Conservation (phyloP, 257 asterid species). For the Gynochthodes officinalis region DNA sequence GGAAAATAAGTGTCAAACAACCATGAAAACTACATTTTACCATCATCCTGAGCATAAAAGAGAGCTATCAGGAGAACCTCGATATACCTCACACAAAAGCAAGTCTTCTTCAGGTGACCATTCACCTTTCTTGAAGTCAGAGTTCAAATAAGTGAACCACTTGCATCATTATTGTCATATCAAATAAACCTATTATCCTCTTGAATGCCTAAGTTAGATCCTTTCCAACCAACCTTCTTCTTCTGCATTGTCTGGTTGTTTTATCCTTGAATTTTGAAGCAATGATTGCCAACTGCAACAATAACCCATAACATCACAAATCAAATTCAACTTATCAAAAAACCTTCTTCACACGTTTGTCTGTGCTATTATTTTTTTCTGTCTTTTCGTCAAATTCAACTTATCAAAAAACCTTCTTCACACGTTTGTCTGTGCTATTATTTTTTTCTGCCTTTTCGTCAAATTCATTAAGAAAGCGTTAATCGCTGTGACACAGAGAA, state of each 20-base stretch:
- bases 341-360: not conserved
- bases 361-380: too few relatives aligned
- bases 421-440: too few relatives aligned
- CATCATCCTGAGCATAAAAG: not conserved
- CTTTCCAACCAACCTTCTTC: slow-evolving; percentile 66
- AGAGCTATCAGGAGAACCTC: slow-evolving; percentile 19
- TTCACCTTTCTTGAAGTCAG: slow-evolving; percentile 99
- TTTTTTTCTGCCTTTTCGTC: too few relatives aligned
- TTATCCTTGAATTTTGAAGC: slow-evolving; percentile 94
- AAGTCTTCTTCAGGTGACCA: slow-evolving; percentile 99
- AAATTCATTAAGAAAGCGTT: slow-evolving; percentile 12
- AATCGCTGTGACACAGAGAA: not conserved
- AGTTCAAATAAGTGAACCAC: slow-evolving; percentile 97
- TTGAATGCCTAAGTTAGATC: slow-evolving; percentile 20
- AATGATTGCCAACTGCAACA: slow-evolving; percentile 79
- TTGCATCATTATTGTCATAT: slow-evolving; percentile 38
- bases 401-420: not conserved
- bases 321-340: slow-evolving; percentile 22
- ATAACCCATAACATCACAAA: slow-evolving; percentile 22
- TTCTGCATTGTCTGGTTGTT: slow-evolving; percentile 97
- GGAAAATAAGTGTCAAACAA: not conserved
- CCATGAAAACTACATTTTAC: not conserved
- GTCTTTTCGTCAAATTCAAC: slow-evolving; percentile 29
- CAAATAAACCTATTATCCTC: not conserved
- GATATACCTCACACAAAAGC: slow-evolving; percentile 87